Percentiles rank a stretch among this genome's conserved stretches.
Conservation (phyloP, 2,329 filamentous ascomycete genomes). For the Mycosphaerella arachidis region DNA sequence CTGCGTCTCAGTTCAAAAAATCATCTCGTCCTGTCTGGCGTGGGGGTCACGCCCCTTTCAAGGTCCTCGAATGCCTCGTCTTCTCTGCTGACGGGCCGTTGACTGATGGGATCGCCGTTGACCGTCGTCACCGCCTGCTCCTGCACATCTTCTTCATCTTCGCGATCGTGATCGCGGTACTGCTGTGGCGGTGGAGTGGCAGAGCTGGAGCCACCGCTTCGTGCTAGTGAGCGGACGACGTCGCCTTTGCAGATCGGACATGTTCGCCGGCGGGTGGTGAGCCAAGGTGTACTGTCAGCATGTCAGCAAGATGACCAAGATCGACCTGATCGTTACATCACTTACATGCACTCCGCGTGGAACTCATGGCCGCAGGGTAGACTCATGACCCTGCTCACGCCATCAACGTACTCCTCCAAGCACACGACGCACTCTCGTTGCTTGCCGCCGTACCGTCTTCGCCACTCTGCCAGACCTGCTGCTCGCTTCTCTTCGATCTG, state of each 20-base stretch:
- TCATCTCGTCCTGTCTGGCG: conserved; percentile 18
- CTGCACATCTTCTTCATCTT: conserved; percentile 30
- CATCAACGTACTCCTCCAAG: conserved; percentile 91
- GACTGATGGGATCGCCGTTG: conserved; percentile 31
- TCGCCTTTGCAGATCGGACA: conserved; percentile 98
- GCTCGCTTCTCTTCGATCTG: conserved; percentile 52
- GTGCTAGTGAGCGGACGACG: conserved; percentile 61
- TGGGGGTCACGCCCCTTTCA: conserved; percentile 27
- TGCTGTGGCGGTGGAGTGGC: conserved; percentile 13
- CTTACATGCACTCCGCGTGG: conserved; percentile 97
- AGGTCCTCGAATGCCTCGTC: conserved; percentile 35
- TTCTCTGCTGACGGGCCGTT: conserved; percentile 30
- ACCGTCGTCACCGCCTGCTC: conserved; percentile 30
- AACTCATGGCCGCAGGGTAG: conserved; percentile 97
- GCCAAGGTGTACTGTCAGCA: conserved; percentile 75
- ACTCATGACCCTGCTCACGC: conserved; percentile 92
- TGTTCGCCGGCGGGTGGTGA: conserved; percentile 91
- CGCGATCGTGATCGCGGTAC: conserved; percentile 18
- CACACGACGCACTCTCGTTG: conserved; percentile 93
- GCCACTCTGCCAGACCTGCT: conserved; percentile 48
- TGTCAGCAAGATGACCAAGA: not conserved
- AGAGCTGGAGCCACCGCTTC: conserved; percentile 17
- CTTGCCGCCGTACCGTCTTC: conserved; percentile 57
- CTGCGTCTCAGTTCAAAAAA: not conserved
- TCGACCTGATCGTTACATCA: conserved; percentile 28